A percentile compares a stretch with the other conserved stretches of the same genome.
phyloP scores from a whole-genome alignment of 148 eudicot genomes.

The Silene latifolia region DNA sequence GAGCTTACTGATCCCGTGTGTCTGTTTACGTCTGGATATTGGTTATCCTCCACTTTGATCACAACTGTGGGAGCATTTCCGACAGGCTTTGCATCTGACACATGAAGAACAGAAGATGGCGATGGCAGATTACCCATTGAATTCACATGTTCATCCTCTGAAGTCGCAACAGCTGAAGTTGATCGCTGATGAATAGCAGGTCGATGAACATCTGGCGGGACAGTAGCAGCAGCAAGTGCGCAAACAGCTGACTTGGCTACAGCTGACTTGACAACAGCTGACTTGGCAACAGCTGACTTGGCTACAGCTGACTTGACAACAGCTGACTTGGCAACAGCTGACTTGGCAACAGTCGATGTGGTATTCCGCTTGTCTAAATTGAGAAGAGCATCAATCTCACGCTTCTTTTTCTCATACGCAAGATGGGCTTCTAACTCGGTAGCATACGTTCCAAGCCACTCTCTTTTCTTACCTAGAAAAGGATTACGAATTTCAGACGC shows the following conservation, averaged over 20 bases:
- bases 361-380: neutral
- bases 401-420: constrained; percentile 26
- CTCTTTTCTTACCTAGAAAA: constrained; percentile 9
- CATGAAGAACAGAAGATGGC: constrained; percentile 50
- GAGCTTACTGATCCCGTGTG: neutral
- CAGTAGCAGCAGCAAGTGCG: neutral
- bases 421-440: constrained; percentile 26
- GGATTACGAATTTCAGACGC: constrained; percentile 42
- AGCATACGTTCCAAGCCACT: constrained; percentile 37
- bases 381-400: constrained; percentile 12
- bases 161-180: neutral
- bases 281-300: neutral
- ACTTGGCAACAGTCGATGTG: neutral
- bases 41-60: too few species aligned
- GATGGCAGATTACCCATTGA: constrained; percentile 26
- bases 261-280: neutral
- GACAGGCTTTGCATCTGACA: constrained; percentile 15
- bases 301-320: neutral
- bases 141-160: constrained; percentile 25
- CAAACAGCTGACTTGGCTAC: neutral
- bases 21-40: neutral
- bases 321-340: neutral
- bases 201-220: neutral
- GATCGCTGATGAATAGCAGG: constrained; percentile 11
- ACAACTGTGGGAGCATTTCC: too few species aligned